These are phyloP conservation scores for Aspergillus intermedius DNA, from an alignment of 2,329 filamentous ascomycete genomes.

Conservation along the genomic window DNA sequence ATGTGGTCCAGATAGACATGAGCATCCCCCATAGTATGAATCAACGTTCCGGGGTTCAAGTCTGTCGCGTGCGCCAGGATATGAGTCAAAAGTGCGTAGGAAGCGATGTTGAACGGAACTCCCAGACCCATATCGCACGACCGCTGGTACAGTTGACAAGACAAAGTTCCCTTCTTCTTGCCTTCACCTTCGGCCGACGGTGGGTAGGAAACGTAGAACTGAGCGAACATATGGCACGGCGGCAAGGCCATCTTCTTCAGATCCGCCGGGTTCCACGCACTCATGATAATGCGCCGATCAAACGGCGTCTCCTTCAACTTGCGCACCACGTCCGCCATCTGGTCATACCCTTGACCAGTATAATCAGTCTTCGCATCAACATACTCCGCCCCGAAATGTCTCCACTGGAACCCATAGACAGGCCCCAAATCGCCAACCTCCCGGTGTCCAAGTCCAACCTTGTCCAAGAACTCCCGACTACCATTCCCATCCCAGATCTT, in stretches of 20 bases:
- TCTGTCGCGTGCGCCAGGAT: slow-evolving; percentile 88
- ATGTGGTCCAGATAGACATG: slow-evolving; percentile 93
- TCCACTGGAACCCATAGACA: slow-evolving; percentile 98
- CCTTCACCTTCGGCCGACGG: slow-evolving; percentile 20
- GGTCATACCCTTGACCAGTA: slow-evolving; percentile 80
- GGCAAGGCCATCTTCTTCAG: slow-evolving; percentile 83
- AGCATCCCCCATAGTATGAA: slow-evolving; percentile 96
- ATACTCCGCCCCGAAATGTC: slow-evolving; percentile 93
- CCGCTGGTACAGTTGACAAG: slow-evolving; percentile 87
- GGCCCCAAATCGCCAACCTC: slow-evolving; percentile 86
- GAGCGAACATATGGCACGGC: slow-evolving; percentile 95
- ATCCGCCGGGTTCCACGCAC: slow-evolving; percentile 89
- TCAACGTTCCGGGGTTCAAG: slow-evolving; percentile 76
- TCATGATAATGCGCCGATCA: slow-evolving; percentile 82
- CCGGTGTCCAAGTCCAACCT: slow-evolving; percentile 70
- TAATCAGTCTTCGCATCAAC: slow-evolving; percentile 74
- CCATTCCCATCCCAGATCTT: slow-evolving; percentile 99
- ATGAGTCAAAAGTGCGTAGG: slow-evolving; percentile 86
- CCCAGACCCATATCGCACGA: slow-evolving; percentile 96
- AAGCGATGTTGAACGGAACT: slow-evolving; percentile 96
- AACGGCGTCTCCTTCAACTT: slow-evolving; percentile 80
- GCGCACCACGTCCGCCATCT: slow-evolving; percentile 81
- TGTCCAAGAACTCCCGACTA: slow-evolving; percentile 81
- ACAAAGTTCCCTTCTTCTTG: slow-evolving; percentile 60
- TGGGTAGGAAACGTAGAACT: slow-evolving; percentile 84